Evolutionary conservation across 2,329 filamentous ascomycete species (phyloP).

Genomic region (Akanthomyces dipterigenus): DNA sequence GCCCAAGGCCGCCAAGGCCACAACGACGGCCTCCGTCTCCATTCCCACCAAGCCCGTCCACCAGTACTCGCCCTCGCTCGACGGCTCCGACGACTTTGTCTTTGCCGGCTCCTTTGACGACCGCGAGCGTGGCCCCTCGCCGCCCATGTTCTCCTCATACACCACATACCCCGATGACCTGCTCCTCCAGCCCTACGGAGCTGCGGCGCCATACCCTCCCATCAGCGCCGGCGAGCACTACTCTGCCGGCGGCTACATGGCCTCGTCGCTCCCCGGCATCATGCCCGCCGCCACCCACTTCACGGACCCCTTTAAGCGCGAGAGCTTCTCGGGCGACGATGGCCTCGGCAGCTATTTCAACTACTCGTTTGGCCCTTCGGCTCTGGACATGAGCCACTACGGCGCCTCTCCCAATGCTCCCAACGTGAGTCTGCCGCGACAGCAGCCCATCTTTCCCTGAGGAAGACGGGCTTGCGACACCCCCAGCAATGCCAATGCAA

Average conservation of each 20-base stretch:
- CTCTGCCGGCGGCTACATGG: slow-evolving; percentile 42
- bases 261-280: slow-evolving; percentile 47
- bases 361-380: slow-evolving; percentile 62
- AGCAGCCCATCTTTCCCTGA: slow-evolving; percentile 8
- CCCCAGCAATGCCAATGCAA: slow-evolving; percentile 31
- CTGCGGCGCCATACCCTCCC: slow-evolving; percentile 44
- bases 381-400: slow-evolving; percentile 55
- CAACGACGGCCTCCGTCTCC: slow-evolving; percentile 13
- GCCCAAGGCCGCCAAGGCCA: slow-evolving; percentile 15
- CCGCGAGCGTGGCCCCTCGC: slow-evolving; percentile 63
- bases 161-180: slow-evolving; percentile 62
- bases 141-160: slow-evolving; percentile 59
- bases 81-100: slow-evolving; percentile 57
- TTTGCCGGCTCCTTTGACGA: slow-evolving; percentile 56
- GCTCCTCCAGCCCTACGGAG: slow-evolving; percentile 52
- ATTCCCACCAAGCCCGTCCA: slow-evolving; percentile 34
- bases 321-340: slow-evolving; percentile 47
- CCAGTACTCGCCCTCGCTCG: slow-evolving; percentile 57
- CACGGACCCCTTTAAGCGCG: slow-evolving; percentile 60
- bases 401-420: slow-evolving; percentile 62
- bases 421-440: slow-evolving; percentile 58
- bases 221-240: slow-evolving; percentile 47
- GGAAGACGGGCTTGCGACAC: slow-evolving; percentile 31
- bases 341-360: slow-evolving; percentile 59
- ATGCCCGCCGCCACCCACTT: slow-evolving; percentile 61